These are phyloP conservation scores for Chenopodium suecicum DNA, from an alignment of 148 eudicot species.

Conservation along the genomic window DNA sequence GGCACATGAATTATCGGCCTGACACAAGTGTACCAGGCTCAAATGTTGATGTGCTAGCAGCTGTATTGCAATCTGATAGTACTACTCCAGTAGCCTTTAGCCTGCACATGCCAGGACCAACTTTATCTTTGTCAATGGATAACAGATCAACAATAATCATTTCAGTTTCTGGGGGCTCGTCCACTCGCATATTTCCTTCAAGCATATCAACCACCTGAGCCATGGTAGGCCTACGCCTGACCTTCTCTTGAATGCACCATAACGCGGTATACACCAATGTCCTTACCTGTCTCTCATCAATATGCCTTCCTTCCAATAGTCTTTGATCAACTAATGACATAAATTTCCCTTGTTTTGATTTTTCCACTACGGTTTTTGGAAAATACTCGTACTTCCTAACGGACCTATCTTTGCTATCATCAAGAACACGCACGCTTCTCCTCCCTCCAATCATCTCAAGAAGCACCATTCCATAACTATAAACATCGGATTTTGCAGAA, in stretches of 20 bases:
- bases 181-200: slow-evolving; percentile 55
- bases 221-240: slow-evolving; percentile 76
- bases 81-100: slow-evolving; percentile 33
- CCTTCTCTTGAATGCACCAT: slow-evolving; percentile 86
- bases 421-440: slow-evolving; percentile 44
- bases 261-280: slow-evolving; percentile 57
- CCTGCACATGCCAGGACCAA: slow-evolving; percentile 18
- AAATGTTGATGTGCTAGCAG: slow-evolving; percentile 22
- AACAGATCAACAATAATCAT: slow-evolving; percentile 66
- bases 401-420: slow-evolving; percentile 26
- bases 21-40: slow-evolving; percentile 38
- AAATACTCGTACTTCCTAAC: slow-evolving; percentile 51
- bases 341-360: slow-evolving; percentile 48
- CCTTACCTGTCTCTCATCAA: slow-evolving; percentile 53
- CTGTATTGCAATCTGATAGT: slow-evolving; percentile 20
- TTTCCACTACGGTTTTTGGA: slow-evolving; percentile 65
- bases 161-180: slow-evolving; percentile 63
- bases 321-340: slow-evolving; percentile 70
- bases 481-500: slow-evolving; percentile 74
- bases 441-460: slow-evolving; percentile 76
- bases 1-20: slow-evolving; percentile 34
- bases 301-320: slow-evolving; percentile 35
- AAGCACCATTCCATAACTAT: slow-evolving; percentile 80
- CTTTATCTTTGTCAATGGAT: slow-evolving; percentile 32
- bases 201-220: slow-evolving; percentile 75